Conservation (phyloP, 805 yeast species). For the Hanseniaspora singularis region DNA sequence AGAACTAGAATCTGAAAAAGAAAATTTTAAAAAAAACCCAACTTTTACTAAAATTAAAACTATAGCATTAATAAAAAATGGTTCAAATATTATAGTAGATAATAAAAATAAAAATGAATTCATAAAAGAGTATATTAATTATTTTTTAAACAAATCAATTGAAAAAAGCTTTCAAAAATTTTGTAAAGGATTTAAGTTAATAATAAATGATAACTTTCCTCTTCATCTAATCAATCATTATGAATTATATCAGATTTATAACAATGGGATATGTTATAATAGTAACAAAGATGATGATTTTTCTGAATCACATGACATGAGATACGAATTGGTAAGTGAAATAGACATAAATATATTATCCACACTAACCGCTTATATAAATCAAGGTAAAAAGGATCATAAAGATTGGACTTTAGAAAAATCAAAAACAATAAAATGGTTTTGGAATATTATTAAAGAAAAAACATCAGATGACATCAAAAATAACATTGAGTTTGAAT, state of each 20-base stretch:
- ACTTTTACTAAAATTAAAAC: conserved; percentile 24
- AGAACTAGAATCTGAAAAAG: not conserved
- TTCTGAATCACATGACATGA: not conserved
- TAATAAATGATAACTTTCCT: conserved; percentile 71
- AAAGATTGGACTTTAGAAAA: conserved; percentile 20
- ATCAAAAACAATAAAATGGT: conserved; percentile 50
- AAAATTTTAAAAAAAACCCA: conserved; percentile 6
- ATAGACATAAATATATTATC: conserved; percentile 56
- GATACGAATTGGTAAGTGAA: conserved; percentile 1
- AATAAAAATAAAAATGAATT: conserved; percentile 46
- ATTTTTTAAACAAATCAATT: conserved; percentile 47
- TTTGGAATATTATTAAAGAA: conserved; percentile 65
- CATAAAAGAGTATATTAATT: conserved; percentile 50
- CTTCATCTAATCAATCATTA: conserved; percentile 67
- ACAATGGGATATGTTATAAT: conserved; percentile 55
- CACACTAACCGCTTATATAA: conserved; percentile 61
- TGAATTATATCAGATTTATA: conserved; percentile 65
- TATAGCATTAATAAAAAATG: conserved; percentile 46
- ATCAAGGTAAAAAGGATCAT: conserved; percentile 22
- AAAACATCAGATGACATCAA: conserved; percentile 41
- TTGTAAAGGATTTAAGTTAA: conserved; percentile 49
- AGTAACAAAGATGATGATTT: conserved; percentile 26
- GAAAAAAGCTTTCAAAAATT: conserved; percentile 45
- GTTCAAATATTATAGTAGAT: conserved; percentile 45
- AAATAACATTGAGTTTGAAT: conserved; percentile 18